Conservation (phyloP, 2,329 filamentous ascomycete species). For the Acrocalymma vagum region DNA sequence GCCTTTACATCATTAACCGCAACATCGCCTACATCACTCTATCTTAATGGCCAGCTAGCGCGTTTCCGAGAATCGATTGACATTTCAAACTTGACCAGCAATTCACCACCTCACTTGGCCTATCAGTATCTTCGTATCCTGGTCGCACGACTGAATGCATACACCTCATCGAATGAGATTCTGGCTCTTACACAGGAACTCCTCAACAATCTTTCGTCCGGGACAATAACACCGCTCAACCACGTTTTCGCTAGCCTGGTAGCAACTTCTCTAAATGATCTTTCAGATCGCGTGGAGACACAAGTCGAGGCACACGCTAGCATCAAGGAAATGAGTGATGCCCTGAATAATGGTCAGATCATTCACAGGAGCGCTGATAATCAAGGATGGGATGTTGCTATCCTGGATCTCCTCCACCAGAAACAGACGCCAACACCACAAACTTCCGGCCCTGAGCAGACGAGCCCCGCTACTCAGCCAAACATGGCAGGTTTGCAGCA, state of each 20-base stretch:
- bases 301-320: constrained; percentile 44
- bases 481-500: constrained; percentile 50
- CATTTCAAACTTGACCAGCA: constrained; percentile 33
- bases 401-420: constrained; percentile 40
- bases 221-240: constrained; percentile 41
- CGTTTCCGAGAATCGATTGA: constrained; percentile 43
- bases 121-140: constrained; percentile 47
- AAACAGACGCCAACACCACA: constrained; percentile 34
- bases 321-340: constrained; percentile 47
- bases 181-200: constrained; percentile 39
- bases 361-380: constrained; percentile 38
- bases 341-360: constrained; percentile 41
- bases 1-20: constrained; percentile 33
- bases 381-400: constrained; percentile 45
- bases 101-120: constrained; percentile 42
- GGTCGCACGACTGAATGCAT: constrained; percentile 36
- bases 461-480: constrained; percentile 33
- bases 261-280: constrained; percentile 42
- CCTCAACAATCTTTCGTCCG: constrained; percentile 32
- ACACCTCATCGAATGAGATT: constrained; percentile 32
- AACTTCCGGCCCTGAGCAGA: constrained; percentile 30
- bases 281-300: constrained; percentile 44
- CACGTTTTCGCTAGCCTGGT: constrained; percentile 47
- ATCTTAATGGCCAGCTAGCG: constrained; percentile 38
- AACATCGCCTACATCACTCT: constrained; percentile 34